Evolutionary conservation across 257 asterid species (phyloP).

Genomic region (Nicotiana tomentosiformis): DNA sequence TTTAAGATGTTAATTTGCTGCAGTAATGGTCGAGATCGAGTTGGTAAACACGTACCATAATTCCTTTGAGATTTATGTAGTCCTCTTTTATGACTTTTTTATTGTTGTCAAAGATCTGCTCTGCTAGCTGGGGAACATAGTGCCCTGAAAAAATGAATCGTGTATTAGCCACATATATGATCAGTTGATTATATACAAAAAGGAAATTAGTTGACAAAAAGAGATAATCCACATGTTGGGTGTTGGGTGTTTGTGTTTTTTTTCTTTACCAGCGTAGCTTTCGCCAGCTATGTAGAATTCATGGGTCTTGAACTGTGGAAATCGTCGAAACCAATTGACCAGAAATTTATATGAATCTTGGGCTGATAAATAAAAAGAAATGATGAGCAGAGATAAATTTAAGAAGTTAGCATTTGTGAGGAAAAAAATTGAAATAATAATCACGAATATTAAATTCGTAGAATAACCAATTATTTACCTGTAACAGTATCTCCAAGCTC

Average conservation of each 20-base stretch:
- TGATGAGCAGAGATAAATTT: neutral
- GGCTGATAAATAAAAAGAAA: constrained; percentile 33
- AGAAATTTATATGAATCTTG: constrained; percentile 64
- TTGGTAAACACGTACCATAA: constrained; percentile 36
- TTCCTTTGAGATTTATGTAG: constrained; percentile 60
- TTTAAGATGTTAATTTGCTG: neutral
- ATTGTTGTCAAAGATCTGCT: constrained; percentile 44
- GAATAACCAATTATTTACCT: constrained; percentile 29
- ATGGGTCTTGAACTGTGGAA: constrained; percentile 74
- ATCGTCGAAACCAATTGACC: constrained; percentile 72
- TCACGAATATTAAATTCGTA: neutral
- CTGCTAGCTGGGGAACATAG: constrained; percentile 81
- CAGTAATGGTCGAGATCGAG: neutral
- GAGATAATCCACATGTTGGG: neutral
- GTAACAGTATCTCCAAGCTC: constrained; percentile 59
- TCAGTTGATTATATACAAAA: neutral
- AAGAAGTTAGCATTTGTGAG: neutral
- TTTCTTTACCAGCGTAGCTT: constrained; percentile 66
- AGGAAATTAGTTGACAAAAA: neutral
- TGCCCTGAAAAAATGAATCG: constrained; percentile 43
- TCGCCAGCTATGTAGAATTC: constrained; percentile 85
- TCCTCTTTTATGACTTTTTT: constrained; percentile 21
- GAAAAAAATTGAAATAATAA: neutral
- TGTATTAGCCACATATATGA: neutral
- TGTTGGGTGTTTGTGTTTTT: neutral